phyloP scores from a whole-genome alignment of 2,329 filamentous ascomycete genomes.

The Onygenales sp. region DNA sequence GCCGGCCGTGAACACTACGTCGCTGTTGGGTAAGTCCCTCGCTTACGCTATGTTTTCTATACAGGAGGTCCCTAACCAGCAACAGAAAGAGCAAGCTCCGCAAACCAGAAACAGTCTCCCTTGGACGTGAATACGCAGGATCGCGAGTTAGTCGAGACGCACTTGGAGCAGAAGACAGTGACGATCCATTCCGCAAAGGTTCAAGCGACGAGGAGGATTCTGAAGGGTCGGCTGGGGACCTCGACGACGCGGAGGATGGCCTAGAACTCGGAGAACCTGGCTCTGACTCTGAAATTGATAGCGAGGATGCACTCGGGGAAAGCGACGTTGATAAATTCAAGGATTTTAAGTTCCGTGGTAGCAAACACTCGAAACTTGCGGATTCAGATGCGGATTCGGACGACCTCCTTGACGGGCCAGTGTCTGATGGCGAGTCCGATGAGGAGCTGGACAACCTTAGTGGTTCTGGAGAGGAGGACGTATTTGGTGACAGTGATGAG shows the following conservation, averaged over 20 bases:
- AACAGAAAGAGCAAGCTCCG: slow-evolving; percentile 71
- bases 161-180: slow-evolving; percentile 47
- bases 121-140: slow-evolving; percentile 76
- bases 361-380: slow-evolving; percentile 9
- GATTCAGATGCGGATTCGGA: slow-evolving; percentile 5
- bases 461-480: slow-evolving; percentile 19
- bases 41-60: background rate
- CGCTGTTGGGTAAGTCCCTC: slow-evolving; percentile 51
- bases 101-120: slow-evolving; percentile 55
- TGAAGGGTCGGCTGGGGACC: slow-evolving; percentile 9
- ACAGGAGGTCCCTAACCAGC: background rate
- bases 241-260: slow-evolving; percentile 13
- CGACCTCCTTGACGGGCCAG: background rate
- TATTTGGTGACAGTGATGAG: slow-evolving; percentile 16
- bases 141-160: slow-evolving; percentile 62
- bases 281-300: slow-evolving; percentile 7
- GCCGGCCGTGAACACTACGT: slow-evolving; percentile 81
- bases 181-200: slow-evolving; percentile 33
- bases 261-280: background rate
- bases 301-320: slow-evolving; percentile 19
- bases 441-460: slow-evolving; percentile 20
- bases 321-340: slow-evolving; percentile 15
- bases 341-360: slow-evolving; percentile 14
- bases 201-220: slow-evolving; percentile 25
- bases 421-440: slow-evolving; percentile 20